Evolutionary conservation across 2,329 filamentous ascomycete genomes (phyloP).

Genomic region (Trichophyton verrucosum): DNA sequence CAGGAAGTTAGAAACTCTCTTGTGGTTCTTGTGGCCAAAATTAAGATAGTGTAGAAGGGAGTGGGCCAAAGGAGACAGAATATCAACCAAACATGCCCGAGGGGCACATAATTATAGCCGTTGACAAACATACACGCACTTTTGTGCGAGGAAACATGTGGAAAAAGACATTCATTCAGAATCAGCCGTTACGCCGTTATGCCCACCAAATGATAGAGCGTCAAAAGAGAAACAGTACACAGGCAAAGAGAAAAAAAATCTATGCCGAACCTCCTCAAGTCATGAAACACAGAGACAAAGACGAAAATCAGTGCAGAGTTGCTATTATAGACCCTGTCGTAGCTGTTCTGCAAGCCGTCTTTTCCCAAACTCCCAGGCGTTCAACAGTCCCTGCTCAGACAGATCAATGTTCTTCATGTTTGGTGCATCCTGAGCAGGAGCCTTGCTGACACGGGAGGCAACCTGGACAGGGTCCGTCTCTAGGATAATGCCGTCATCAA

Average conservation of each 20-base stretch:
- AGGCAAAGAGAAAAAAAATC: conserved; percentile 1
- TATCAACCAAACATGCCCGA: neutral
- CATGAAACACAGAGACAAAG: neutral
- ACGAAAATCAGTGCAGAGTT: conserved; percentile 6
- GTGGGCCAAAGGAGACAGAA: neutral
- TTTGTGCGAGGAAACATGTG: neutral
- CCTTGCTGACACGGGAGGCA: conserved; percentile 80
- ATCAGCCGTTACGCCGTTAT: conserved; percentile 4
- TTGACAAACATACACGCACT: neutral
- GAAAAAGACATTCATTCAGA: neutral
- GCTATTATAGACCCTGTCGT: conserved; percentile 60
- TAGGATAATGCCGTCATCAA: conserved; percentile 90
- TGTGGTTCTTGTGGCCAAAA: neutral
- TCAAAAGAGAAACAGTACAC: neutral
- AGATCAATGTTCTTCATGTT: conserved; percentile 90
- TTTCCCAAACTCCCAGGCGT: conserved; percentile 87
- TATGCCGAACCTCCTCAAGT: neutral
- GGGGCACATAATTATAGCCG: neutral
- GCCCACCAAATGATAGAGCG: neutral
- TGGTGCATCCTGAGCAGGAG: conserved; percentile 74
- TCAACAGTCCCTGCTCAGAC: conserved; percentile 88
- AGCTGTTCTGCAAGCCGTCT: conserved; percentile 81
- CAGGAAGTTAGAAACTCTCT: neutral
- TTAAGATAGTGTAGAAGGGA: too few relatives aligned
- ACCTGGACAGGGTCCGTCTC: conserved; percentile 95